Conservation (phyloP, 768 basidiomycete genomes). For the Termitomyces sp. region DNA sequence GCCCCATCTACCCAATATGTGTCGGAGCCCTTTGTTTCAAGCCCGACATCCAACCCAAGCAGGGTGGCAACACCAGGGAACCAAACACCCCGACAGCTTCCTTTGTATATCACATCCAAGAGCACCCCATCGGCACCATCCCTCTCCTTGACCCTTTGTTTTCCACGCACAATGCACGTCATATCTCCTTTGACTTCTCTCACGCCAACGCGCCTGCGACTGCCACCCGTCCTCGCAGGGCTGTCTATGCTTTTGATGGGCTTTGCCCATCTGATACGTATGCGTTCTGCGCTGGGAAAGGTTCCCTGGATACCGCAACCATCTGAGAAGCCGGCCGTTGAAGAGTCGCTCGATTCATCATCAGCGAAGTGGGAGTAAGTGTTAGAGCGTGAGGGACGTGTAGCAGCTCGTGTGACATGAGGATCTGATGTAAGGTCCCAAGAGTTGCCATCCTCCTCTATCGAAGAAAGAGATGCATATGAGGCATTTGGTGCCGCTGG, state of each 20-base stretch:
- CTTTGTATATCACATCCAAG: slow-evolving; percentile 67
- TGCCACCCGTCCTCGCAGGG: slow-evolving; percentile 37
- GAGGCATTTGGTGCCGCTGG: slow-evolving; percentile 51
- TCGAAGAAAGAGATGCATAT: slow-evolving; percentile 69
- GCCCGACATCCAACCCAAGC: slow-evolving; percentile 69
- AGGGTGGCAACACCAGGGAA: slow-evolving; percentile 80
- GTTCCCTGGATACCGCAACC: slow-evolving; percentile 70
- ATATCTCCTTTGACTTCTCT: slow-evolving; percentile 64
- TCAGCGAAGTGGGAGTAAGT: slow-evolving; percentile 74
- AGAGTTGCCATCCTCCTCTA: slow-evolving; percentile 59
- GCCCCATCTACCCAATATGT: slow-evolving; percentile 57
- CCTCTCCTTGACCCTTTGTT: slow-evolving; percentile 29
- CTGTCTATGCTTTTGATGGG: slow-evolving; percentile 46
- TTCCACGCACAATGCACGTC: slow-evolving; percentile 54
- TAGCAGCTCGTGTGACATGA: slow-evolving; percentile 53
- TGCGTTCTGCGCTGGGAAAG: slow-evolving; percentile 71
- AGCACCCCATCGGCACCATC: slow-evolving; percentile 46
- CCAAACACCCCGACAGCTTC: slow-evolving; percentile 72
- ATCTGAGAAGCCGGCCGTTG: slow-evolving; percentile 45
- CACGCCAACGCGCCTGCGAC: slow-evolving; percentile 65
- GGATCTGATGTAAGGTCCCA: slow-evolving; percentile 82
- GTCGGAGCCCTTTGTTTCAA: slow-evolving; percentile 66
- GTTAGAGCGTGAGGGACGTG: slow-evolving; percentile 45
- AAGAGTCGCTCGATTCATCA: slow-evolving; percentile 78
- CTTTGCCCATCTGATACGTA: slow-evolving; percentile 75